Evolutionary conservation across 257 asterid genomes (phyloP), one percentile per base, ranked within the genome.

Genomic region (Solanum piurae): DNA sequence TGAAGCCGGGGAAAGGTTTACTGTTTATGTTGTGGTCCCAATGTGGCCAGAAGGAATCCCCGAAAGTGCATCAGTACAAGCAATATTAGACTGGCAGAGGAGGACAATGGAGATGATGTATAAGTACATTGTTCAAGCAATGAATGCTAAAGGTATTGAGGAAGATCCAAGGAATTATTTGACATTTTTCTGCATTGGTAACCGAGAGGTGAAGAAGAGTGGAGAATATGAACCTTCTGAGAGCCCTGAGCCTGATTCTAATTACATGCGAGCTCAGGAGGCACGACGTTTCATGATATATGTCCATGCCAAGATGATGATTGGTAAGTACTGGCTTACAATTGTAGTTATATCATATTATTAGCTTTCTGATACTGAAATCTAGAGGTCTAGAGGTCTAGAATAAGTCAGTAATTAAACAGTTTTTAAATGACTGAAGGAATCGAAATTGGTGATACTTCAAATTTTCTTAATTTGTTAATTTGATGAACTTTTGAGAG

Each of bases 21-120:
- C 94, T 1, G 96, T 94, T 33, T 96, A 96, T 29, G 84, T 93
- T 33, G 95, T 96, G 36, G 92, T 96, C 49, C 98, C 98, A 10
- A 96, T 96, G 98, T 96, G 98, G 98, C 98, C 98, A 0, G 98
- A 96, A 92, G 98, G 98, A 75, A 88, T 96, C 33, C 98, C 98
- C 0, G 98, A 95, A 92, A 95, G 98, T 33, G 96, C 92, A 31
- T 95, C 98, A 11, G 98, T 95, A 62, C 98, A 96, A 89, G 98
- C 98, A 13, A 95, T 95, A 89, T 91, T 95, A 83, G 98, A 95
- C 88, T 95, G 98, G 98, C 98, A 95, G 83, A 92, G 87, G 89
- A 92, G 98, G 87, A 96, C 98, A 1, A 93, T 96, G 93, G 94
- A 96, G 87, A 96, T 95, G 98, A 95, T 96, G 98, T 95, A 96